phyloP scores from a whole-genome alignment of 441 rosid species.

The California macrophylla region DNA sequence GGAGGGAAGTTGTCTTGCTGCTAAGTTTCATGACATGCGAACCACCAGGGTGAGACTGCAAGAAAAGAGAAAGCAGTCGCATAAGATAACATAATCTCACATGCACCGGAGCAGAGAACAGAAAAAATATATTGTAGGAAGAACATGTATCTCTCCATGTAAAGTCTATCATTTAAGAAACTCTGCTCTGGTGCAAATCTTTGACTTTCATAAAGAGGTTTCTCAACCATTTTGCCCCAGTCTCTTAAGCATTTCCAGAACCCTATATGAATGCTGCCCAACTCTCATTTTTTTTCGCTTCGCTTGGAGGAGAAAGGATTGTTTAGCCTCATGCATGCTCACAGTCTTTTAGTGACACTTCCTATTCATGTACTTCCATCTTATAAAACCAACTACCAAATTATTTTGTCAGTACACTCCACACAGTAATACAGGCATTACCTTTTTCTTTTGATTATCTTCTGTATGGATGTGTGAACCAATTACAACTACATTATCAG shows the following conservation, averaged over 20 bases:
- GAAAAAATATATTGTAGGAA: neutral
- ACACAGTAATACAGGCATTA: slow-evolving; percentile 17
- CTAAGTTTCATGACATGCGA: slow-evolving; percentile 90
- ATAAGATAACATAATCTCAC: neutral
- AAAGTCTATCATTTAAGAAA: no score
- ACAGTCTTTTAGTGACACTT: neutral
- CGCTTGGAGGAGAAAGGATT: neutral
- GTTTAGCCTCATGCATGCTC: neutral
- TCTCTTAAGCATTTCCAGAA: neutral
- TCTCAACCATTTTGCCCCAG: neutral
- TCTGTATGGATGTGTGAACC: slow-evolving; percentile 87
- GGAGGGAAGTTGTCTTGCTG: slow-evolving; percentile 79
- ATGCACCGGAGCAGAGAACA: neutral
- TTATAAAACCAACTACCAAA: neutral
- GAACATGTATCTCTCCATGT: no score
- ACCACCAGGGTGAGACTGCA: slow-evolving; percentile 94
- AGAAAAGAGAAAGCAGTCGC: slow-evolving; percentile 8
- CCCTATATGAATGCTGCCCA: neutral
- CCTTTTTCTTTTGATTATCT: slow-evolving; percentile 96
- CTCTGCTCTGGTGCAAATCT: no score
- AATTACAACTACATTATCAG: slow-evolving; percentile 63
- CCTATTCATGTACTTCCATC: neutral
- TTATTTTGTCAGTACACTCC: slow-evolving; percentile 1
- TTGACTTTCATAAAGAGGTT: neutral
- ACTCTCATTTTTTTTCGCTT: neutral